Percentiles rank a stretch among this genome's conserved stretches.
These are phyloP conservation scores for Morella rubra DNA, from an alignment of 306 rosid genomes.

Conservation along the genomic window DNA sequence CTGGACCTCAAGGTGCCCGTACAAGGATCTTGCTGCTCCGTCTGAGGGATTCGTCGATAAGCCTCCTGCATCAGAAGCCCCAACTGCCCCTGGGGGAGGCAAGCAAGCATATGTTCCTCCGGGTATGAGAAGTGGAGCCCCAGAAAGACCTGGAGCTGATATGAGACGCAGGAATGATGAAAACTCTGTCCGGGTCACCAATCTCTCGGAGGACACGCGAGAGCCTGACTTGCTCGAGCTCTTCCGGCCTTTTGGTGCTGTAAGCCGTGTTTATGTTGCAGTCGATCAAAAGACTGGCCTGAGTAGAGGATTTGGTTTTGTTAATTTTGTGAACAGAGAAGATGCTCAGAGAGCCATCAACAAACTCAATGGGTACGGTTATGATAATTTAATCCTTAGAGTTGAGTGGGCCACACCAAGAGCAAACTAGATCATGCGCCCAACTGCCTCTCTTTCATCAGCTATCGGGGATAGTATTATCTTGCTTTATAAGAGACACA, in stretches of 20 bases:
- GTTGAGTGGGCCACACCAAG: slow-evolving; percentile 76
- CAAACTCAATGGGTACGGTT: slow-evolving; percentile 94
- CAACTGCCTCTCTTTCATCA: neutral
- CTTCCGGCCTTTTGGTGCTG: slow-evolving; percentile 88
- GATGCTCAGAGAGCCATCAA: slow-evolving; percentile 91
- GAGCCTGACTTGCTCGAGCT: slow-evolving; percentile 93
- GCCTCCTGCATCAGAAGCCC: slow-evolving; percentile 47
- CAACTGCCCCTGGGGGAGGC: slow-evolving; percentile 38
- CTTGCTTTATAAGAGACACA: neutral
- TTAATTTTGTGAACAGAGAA: slow-evolving; percentile 86
- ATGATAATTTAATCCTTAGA: slow-evolving; percentile 72
- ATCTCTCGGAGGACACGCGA: slow-evolving; percentile 91
- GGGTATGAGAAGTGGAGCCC: slow-evolving; percentile 67
- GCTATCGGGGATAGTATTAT: slow-evolving; percentile 7
- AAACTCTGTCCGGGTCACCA: slow-evolving; percentile 92
- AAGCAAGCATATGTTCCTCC: slow-evolving; percentile 87
- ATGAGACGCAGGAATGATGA: slow-evolving; percentile 95
- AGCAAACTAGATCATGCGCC: slow-evolving; percentile 35
- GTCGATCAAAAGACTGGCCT: slow-evolving; percentile 80
- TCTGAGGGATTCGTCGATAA: slow-evolving; percentile 60
- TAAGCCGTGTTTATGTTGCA: slow-evolving; percentile 90
- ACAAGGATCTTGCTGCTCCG: slow-evolving; percentile 80
- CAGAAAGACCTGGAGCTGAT: slow-evolving; percentile 62
- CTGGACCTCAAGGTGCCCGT: slow-evolving; percentile 95
- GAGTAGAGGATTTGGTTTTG: slow-evolving; percentile 97